These are phyloP conservation scores for Trichothecium roseum DNA, from an alignment of 2,329 filamentous ascomycete genomes.

Conservation along the genomic window DNA sequence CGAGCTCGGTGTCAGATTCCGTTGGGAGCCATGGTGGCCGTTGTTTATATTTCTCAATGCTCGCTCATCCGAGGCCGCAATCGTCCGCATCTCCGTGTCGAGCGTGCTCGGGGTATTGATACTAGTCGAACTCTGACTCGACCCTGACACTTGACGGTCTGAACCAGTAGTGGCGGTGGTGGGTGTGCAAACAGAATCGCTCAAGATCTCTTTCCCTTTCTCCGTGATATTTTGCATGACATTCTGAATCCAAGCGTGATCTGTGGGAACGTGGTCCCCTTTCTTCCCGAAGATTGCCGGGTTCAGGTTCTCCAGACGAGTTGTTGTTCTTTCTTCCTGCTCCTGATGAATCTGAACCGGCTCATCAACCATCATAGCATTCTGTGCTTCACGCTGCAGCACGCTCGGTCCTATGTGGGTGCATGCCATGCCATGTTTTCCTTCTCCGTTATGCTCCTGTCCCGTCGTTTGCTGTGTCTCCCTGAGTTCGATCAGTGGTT, in stretches of 20 bases:
- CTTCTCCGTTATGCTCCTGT: too few relatives aligned
- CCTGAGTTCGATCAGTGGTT: too few relatives aligned
- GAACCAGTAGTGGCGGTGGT: conserved; percentile 53
- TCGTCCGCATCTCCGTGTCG: neutral
- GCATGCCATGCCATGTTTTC: too few relatives aligned
- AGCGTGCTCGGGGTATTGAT: neutral
- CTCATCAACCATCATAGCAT: too few relatives aligned
- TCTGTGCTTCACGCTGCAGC: too few relatives aligned
- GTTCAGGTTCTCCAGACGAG: too few relatives aligned
- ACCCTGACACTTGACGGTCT: conserved; percentile 18
- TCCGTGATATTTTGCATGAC: conserved; percentile 11
- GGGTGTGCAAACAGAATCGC: conserved; percentile 41
- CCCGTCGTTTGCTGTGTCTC: too few relatives aligned
- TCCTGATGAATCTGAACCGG: too few relatives aligned
- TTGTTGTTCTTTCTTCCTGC: too few relatives aligned
- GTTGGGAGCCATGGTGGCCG: neutral
- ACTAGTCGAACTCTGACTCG: conserved; percentile 5
- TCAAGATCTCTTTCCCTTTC: conserved; percentile 11
- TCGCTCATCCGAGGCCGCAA: neutral
- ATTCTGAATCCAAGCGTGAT: conserved; percentile 11
- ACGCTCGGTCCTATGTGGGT: too few relatives aligned
- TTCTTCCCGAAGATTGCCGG: too few relatives aligned
- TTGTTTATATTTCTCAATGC: neutral
- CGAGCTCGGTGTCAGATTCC: conserved; percentile 2
- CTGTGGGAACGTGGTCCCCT: neutral